Percentiles rank a stretch among this genome's conserved stretches.
Conservation (phyloP, 148 eudicot species). For the Nepenthes mirabilis region DNA sequence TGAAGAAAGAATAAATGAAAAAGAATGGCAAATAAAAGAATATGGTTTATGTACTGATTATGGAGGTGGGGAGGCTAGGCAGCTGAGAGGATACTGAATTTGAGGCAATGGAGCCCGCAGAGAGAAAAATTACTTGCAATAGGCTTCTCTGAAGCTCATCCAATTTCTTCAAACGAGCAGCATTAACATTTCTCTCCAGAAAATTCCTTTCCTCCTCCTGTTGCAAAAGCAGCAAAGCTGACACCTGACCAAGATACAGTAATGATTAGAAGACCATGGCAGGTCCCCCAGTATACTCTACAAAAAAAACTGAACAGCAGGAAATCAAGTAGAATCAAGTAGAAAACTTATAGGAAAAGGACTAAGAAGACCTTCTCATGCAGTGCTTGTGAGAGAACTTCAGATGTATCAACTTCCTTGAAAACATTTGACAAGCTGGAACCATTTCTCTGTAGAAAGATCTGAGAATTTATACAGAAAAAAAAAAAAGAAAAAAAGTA, state of each 20-base stretch:
- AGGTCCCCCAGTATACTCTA: no score
- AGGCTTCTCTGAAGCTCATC: conserved; percentile 85
- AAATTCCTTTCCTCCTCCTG: conserved; percentile 90
- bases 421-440: conserved; percentile 15
- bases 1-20: no score
- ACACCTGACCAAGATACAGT: conserved; percentile 34
- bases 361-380: conserved; percentile 69
- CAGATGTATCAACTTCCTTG: conserved; percentile 37
- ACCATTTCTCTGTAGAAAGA: conserved; percentile 19
- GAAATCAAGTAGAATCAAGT: not conserved
- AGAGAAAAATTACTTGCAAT: conserved; percentile 43
- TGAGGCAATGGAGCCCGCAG: not conserved
- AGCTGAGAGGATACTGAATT: not conserved
- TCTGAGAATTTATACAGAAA: not conserved
- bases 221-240: conserved; percentile 69
- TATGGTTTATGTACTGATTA: not conserved
- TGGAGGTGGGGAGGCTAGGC: not conserved
- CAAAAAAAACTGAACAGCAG: not conserved
- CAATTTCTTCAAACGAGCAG: conserved; percentile 56
- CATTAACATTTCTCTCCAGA: conserved; percentile 64
- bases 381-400: conserved; percentile 72
- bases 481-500: not conserved
- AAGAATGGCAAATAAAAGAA: no score
- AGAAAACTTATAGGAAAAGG: conserved; percentile 2
- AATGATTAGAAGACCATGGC: no score